Percentiles rank a stretch among this genome's conserved stretches.
These are phyloP conservation scores for Apiotrichum sp. DNA, from an alignment of 1,284 basidiomycete genomes.

Conservation along the genomic window DNA sequence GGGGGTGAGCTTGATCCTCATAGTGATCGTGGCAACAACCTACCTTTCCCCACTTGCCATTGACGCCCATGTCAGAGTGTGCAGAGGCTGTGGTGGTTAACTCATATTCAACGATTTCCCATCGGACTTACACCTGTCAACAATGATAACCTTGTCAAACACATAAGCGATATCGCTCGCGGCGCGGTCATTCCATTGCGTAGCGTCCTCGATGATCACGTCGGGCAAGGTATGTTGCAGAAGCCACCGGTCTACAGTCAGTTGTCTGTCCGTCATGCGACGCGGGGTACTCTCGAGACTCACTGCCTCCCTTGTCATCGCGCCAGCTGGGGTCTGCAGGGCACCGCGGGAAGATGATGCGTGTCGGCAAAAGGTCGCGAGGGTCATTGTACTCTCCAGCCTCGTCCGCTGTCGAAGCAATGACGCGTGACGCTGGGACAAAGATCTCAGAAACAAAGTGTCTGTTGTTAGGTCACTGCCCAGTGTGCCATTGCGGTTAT, in stretches of 20 bases:
- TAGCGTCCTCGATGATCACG: conserved; percentile 32
- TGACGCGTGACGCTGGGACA: conserved; percentile 25
- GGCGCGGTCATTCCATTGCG: conserved; percentile 28
- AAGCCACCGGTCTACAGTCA: conserved; percentile 35
- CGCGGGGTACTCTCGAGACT: conserved; percentile 1
- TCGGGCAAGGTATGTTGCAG: conserved; percentile 30
- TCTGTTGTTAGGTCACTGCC: conserved; percentile 7
- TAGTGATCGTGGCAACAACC: background rate
- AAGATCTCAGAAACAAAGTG: conserved; percentile 36
- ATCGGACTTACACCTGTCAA: conserved; percentile 38
- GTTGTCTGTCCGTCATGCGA: conserved; percentile 2
- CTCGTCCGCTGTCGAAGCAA: conserved; percentile 13
- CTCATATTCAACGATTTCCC: background rate
- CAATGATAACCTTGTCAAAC: conserved; percentile 39
- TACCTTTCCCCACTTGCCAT: conserved; percentile 36
- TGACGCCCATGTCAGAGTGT: conserved; percentile 29
- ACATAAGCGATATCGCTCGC: conserved; percentile 27
- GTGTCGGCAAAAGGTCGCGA: conserved; percentile 15
- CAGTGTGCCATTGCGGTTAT: too few species aligned
- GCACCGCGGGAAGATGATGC: conserved; percentile 37
- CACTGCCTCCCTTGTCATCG: conserved; percentile 32
- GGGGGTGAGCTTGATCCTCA: background rate
- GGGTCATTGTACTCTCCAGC: background rate
- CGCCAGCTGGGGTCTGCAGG: conserved; percentile 28
- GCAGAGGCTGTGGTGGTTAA: conserved; percentile 25